A percentile compares a stretch with the other conserved stretches of the same genome.
Evolutionary conservation across 164 flowering plant species (phyloP).

Genomic region (Malania oleifera): DNA sequence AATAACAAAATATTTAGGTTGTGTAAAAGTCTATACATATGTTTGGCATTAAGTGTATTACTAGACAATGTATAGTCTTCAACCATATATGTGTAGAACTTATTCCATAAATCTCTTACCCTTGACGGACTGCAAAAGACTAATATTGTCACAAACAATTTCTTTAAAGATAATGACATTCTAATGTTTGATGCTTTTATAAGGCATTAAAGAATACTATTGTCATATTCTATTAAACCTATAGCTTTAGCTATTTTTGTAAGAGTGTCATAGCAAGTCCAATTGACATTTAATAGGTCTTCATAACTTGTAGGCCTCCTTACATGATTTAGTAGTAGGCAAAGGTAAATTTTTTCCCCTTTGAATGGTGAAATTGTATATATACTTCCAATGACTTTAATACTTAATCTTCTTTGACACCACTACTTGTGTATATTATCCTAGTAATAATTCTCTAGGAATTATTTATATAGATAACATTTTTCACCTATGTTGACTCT

Average conservation of each 20-base stretch:
- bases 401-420: too few species aligned
- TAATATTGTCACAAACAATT: conserved; percentile 9
- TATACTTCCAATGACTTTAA: too few species aligned
- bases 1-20: background rate
- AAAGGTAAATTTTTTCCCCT: too few species aligned
- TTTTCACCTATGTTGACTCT: too few species aligned
- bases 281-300: too few species aligned
- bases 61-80: conserved; percentile 1
- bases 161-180: conserved; percentile 4
- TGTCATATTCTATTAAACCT: conserved; percentile 6
- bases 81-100: background rate
- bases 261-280: too few species aligned
- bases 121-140: background rate
- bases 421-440: too few species aligned
- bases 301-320: too few species aligned
- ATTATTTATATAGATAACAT: too few species aligned
- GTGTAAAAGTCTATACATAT: background rate
- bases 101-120: background rate
- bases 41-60: background rate
- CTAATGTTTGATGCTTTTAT: background rate
- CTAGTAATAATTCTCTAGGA: too few species aligned
- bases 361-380: too few species aligned
- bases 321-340: too few species aligned
- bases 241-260: background rate
- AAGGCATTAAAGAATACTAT: background rate